These are phyloP conservation scores for Daedaleopsis sinensis DNA, from an alignment of 768 basidiomycete genomes.

Conservation along the genomic window DNA sequence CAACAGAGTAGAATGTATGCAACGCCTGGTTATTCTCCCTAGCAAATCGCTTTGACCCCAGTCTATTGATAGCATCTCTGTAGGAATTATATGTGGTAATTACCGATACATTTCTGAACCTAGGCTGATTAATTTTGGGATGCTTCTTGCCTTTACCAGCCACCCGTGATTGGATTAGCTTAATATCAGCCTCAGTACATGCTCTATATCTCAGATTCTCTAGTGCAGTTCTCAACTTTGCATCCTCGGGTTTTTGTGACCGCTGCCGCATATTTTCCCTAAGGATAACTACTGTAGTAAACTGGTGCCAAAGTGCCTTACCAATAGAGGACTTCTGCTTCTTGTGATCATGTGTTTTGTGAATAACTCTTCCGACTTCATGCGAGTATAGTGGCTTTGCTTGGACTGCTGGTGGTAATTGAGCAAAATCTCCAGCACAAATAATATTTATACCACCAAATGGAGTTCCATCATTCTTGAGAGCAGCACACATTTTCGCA, in stretches of 20 bases:
- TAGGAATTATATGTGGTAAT: slow-evolving; percentile 42
- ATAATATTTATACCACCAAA: slow-evolving; percentile 46
- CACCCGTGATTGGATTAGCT: too few species aligned
- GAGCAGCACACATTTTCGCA: slow-evolving; percentile 24
- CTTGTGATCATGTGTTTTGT: too few species aligned
- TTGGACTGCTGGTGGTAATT: too few species aligned
- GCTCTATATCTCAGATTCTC: too few species aligned
- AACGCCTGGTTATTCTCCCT: slow-evolving; percentile 32
- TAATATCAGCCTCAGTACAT: too few species aligned
- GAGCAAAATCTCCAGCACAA: slow-evolving; percentile 47
- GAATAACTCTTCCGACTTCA: too few species aligned
- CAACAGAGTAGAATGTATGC: background rate
- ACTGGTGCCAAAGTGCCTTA: slow-evolving; percentile 21
- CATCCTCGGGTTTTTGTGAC: slow-evolving; percentile 28
- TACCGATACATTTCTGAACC: slow-evolving; percentile 40
- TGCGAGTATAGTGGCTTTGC: too few species aligned
- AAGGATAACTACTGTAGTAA: slow-evolving; percentile 23
- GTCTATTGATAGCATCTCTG: slow-evolving; percentile 41
- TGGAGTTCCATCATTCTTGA: slow-evolving; percentile 19
- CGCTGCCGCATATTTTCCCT: slow-evolving; percentile 13
- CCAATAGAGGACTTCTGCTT: slow-evolving; percentile 9
- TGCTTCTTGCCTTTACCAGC: slow-evolving; percentile 2
- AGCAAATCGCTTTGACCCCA: slow-evolving; percentile 37
- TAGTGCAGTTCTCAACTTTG: slow-evolving; percentile 32
- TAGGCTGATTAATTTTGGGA: slow-evolving; percentile 15